Evolutionary conservation across 2,329 filamentous ascomycete species (phyloP).

Genomic region (Akanthomyces dipterigenus): DNA sequence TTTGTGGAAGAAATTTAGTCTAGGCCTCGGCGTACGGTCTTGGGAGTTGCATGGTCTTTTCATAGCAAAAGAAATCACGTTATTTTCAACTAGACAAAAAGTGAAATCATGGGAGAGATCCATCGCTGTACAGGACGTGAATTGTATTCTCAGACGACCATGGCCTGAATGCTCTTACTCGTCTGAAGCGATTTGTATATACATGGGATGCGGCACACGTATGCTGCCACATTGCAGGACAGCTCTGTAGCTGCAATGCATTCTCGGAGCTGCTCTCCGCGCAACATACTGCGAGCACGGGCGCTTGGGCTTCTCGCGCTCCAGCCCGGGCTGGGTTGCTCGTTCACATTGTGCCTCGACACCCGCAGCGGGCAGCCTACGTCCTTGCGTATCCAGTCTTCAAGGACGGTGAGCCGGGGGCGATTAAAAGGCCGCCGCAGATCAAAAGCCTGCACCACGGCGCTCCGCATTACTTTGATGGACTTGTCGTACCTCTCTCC

Average conservation of each 20-base stretch:
- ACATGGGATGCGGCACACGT: background rate
- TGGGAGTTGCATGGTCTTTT: background rate
- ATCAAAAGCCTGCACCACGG: too few relatives aligned
- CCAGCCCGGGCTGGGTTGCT: background rate
- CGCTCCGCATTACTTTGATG: too few relatives aligned
- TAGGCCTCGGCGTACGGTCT: conserved; percentile 11
- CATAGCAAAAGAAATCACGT: background rate
- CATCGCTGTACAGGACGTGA: background rate
- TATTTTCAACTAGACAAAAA: background rate
- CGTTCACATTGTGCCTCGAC: too few relatives aligned
- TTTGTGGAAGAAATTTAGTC: background rate
- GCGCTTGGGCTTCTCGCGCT: background rate
- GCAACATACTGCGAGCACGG: background rate
- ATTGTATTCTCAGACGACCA: background rate
- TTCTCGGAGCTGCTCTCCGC: background rate
- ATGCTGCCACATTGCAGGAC: background rate
- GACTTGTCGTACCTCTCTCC: background rate
- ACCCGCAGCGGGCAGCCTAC: too few relatives aligned
- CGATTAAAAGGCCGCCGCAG: too few relatives aligned
- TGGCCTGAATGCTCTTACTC: background rate
- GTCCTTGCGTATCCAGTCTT: too few relatives aligned
- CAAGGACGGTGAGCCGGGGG: too few relatives aligned
- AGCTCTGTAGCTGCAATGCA: background rate
- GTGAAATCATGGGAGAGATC: background rate
- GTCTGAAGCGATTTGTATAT: background rate